Base-by-base conservation (phyloP, 2,329 filamentous ascomycete genomes). In the Penicillium carneum region DNA sequence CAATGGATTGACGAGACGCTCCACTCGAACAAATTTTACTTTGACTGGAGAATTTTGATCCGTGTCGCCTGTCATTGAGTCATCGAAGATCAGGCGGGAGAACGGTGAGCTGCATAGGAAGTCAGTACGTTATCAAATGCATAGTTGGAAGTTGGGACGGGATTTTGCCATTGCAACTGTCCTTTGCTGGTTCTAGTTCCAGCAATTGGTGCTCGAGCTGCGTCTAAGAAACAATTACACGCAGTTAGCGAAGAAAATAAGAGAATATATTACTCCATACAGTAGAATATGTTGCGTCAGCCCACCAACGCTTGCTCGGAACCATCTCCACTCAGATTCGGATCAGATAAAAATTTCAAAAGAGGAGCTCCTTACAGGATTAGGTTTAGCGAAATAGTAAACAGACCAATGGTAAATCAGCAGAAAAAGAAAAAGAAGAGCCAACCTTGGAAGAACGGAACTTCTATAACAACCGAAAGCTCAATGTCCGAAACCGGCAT, bases 401-500 rank as follows among this genome's bases (percentile, higher is more conserved):
- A 38, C 23, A n/a, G n/a, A 47, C 53, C 59, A 53, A 63, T 54
- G 12, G 36, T 20, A 55, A 50, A 46, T 54, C 23, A 45, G 7
- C 3, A 33, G n/a, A 36, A 38, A 16, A 60, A 57, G 58, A 59
- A 61, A 59, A 38, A 52, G 39, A 56, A 51, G 23, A 53, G 18
- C 23, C 36, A 29, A 46, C 26, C 26, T 16, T 46, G 43, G 16
- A 31, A 46, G 26, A 43, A 23, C 7, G 41, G 20, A 8, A 51
- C 43, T 9, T 5, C 31, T 18, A 42, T 20, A 39, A 39, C 55
- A 58, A 38, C 60, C 63, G 62, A 68, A 68, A 36, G 47, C 12
- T 46, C 46, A 39, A 39, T 48, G 57, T 69, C 68, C 68, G 68
- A 70, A 65, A 69, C 65, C 68, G 68, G 68, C 51, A 66, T 69